Percentiles rank a stretch among this genome's conserved stretches.
These are phyloP conservation scores for Mortierella sp. DNA, from an alignment of 371 early-diverging fungal species.

Conservation along the genomic window DNA sequence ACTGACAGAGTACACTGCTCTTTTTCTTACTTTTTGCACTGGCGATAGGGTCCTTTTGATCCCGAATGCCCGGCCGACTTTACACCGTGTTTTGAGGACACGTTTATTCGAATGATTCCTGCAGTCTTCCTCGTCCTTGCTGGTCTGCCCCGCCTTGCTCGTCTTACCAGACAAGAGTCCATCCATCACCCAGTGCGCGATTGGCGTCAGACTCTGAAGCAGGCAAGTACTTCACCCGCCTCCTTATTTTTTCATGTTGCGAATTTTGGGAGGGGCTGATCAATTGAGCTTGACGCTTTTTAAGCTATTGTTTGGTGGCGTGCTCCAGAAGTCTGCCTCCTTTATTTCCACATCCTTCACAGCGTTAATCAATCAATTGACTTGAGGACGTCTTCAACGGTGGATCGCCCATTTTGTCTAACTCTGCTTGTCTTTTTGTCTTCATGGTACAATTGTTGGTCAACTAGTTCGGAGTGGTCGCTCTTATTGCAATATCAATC, in stretches of 20 bases:
- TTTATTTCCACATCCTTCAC: not conserved
- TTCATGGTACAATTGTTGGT: not conserved
- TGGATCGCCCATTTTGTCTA: not conserved
- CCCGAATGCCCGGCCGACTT: constrained; percentile 73
- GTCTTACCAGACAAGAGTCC: constrained; percentile 54
- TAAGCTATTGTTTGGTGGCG: constrained; percentile 11
- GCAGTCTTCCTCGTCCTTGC: constrained; percentile 63
- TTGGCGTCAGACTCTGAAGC: constrained; percentile 68
- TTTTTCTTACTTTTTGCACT: not conserved
- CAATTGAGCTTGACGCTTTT: not conserved
- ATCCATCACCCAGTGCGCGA: constrained; percentile 61
- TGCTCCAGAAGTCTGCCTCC: not conserved
- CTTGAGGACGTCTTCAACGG: no score
- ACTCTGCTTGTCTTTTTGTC: not conserved
- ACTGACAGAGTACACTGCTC: not conserved
- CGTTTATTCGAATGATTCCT: constrained; percentile 67
- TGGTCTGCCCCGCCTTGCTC: constrained; percentile 65
- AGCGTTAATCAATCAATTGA: not conserved
- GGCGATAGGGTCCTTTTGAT: constrained; percentile 78
- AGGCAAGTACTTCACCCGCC: constrained; percentile 58
- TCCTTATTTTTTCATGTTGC: not conserved
- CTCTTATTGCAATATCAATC: constrained; percentile 21
- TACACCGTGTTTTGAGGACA: constrained; percentile 83
- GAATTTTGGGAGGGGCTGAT: not conserved
- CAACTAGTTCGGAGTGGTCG: constrained; percentile 31